phyloP scores from a whole-genome alignment of 208 protist species.

The Leptomonas seymouri region DNA sequence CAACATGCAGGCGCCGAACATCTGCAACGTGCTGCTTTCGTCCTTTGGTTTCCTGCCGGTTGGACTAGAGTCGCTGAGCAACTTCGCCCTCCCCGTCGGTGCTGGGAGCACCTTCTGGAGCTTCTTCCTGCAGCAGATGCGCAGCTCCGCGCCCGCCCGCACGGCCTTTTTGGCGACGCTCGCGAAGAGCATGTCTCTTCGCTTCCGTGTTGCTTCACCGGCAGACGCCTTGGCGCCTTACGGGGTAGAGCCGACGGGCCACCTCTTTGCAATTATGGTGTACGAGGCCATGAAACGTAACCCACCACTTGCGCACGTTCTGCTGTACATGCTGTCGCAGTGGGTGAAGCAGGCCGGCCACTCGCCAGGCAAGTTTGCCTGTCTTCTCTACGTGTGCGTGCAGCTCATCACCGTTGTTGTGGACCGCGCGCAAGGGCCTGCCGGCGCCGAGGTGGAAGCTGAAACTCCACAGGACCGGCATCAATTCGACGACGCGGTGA shows the following conservation, averaged over 20 bases:
- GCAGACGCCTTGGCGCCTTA: conserved; percentile 60
- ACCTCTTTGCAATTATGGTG: conserved; percentile 86
- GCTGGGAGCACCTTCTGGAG: conserved; percentile 86
- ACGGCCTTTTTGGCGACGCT: conserved; percentile 85
- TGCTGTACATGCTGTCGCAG: conserved; percentile 85
- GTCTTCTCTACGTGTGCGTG: conserved; percentile 83
- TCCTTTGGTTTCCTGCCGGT: conserved; percentile 81
- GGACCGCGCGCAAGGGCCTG: conserved; percentile 51
- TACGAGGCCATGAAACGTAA: conserved; percentile 92
- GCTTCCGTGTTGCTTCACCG: conserved; percentile 82
- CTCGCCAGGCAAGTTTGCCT: conserved; percentile 80
- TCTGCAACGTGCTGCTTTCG: conserved; percentile 71
- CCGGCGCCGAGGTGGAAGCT: conserved; percentile 63
- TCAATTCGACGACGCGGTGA: conserved; percentile 70
- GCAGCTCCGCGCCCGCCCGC: conserved; percentile 76
- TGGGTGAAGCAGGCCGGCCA: conserved; percentile 80
- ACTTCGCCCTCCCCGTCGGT: conserved; percentile 84
- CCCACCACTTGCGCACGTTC: conserved; percentile 71
- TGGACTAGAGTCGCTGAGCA: conserved; percentile 59
- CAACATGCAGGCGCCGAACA: conserved; percentile 89
- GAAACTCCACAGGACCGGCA: conserved; percentile 74
- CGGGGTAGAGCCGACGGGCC: conserved; percentile 63
- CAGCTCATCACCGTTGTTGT: conserved; percentile 78
- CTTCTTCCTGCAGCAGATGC: conserved; percentile 89
- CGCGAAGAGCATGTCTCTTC: conserved; percentile 76